phyloP scores from a whole-genome alignment of 2,329 filamentous ascomycete genomes.

The Xylaria sp. region DNA sequence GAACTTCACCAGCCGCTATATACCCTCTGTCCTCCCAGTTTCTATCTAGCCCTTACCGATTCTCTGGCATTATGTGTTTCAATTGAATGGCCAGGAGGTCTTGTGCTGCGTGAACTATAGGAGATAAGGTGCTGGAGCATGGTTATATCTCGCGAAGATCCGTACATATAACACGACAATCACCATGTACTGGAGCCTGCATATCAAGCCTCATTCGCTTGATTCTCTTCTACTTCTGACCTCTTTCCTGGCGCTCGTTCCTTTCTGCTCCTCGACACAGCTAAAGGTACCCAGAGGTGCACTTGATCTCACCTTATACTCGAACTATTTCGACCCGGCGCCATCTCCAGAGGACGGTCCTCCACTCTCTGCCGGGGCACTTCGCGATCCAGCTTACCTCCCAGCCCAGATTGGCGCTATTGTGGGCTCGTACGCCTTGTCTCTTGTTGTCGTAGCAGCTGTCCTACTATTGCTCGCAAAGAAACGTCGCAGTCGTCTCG shows the following conservation, averaged over 20 bases:
- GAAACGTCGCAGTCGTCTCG: conserved; percentile 58
- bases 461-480: conserved; percentile 66
- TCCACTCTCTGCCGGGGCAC: conserved; percentile 61
- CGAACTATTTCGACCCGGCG: conserved; percentile 58
- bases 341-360: conserved; percentile 66
- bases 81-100: conserved; percentile 53
- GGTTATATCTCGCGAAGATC: conserved; percentile 39
- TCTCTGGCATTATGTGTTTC: conserved; percentile 59
- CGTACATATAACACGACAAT: conserved; percentile 36
- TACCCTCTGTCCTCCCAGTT: conserved; percentile 56
- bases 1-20: conserved; percentile 61
- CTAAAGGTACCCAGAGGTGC: conserved; percentile 23
- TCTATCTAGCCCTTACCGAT: conserved; percentile 50
- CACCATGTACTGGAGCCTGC: conserved; percentile 43
- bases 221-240: conserved; percentile 35
- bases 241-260: conserved; percentile 33
- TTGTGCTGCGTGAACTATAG: conserved; percentile 19
- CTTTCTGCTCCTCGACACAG: conserved; percentile 36
- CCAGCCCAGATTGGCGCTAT: conserved; percentile 85
- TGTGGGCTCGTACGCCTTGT: conserved; percentile 80
- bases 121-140: conserved; percentile 36
- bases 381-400: conserved; percentile 68
- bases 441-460: conserved; percentile 74
- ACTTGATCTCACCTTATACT: conserved; percentile 34
- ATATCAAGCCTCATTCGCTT: conserved; percentile 41